phyloP scores from a whole-genome alignment of 78 protist genomes.

The Tieghemostelium lacteum region DNA sequence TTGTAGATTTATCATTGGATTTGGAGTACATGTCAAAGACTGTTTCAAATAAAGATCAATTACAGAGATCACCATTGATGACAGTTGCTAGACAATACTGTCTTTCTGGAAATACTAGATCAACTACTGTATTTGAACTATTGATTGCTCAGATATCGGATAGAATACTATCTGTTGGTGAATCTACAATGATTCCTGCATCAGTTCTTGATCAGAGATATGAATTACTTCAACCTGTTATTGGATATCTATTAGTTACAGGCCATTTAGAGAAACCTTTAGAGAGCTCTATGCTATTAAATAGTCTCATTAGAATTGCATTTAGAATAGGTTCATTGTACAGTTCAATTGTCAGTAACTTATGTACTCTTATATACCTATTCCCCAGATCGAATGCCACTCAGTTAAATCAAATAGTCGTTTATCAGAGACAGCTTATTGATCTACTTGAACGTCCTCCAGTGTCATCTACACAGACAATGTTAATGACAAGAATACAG shows the following conservation, averaged over 20 bases:
- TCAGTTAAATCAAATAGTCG: not conserved
- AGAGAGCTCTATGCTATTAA: not conserved
- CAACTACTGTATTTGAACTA: not conserved
- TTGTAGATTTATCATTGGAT: conserved; percentile 14
- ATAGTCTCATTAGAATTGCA: not conserved
- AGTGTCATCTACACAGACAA: not conserved
- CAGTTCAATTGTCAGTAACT: not conserved
- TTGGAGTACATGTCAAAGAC: conserved; percentile 32
- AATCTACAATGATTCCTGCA: not conserved
- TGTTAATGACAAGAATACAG: too few relatives aligned
- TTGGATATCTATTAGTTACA: not conserved
- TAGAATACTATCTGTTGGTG: not conserved
- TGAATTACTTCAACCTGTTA: not conserved
- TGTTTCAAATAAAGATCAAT: not conserved
- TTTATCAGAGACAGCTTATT: conserved; percentile 10
- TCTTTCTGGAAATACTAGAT: not conserved
- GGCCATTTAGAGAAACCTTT: too few relatives aligned
- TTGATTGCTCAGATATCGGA: not conserved
- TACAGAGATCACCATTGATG: not conserved
- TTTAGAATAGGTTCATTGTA: not conserved
- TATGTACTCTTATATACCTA: not conserved
- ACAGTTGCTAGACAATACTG: conserved; percentile 1
- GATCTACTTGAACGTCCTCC: conserved; percentile 37
- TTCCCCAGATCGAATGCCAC: not conserved
- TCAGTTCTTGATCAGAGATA: not conserved